Percentiles rank a stretch among this genome's conserved stretches.
Evolutionary conservation across 2,329 filamentous ascomycete genomes (phyloP).

Genomic region (Trichophyton benhamiae): DNA sequence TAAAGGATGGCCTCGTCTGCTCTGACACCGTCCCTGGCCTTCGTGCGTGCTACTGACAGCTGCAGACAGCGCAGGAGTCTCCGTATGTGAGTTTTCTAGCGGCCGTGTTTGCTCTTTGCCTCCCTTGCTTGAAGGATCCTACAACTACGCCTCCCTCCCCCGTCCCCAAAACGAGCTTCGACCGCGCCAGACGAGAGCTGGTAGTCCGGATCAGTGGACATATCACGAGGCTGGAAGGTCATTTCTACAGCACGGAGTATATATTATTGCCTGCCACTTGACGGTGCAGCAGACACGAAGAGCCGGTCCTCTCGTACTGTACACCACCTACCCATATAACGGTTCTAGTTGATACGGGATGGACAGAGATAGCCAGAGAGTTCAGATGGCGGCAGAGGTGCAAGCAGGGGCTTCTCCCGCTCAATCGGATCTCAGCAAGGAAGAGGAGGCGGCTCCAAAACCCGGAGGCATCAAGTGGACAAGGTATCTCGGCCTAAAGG

Average conservation of each 20-base stretch:
- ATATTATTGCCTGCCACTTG: neutral
- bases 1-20: too few relatives aligned
- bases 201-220: neutral
- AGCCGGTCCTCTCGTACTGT: neutral
- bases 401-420: neutral
- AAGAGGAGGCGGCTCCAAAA: neutral
- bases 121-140: neutral
- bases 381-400: neutral
- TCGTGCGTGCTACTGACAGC: too few relatives aligned
- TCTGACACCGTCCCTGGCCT: too few relatives aligned
- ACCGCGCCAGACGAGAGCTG: neutral
- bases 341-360: too few relatives aligned
- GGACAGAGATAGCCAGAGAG: neutral
- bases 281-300: neutral
- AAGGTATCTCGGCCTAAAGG: constrained; percentile 10
- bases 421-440: constrained; percentile 4
- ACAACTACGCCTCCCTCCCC: neutral
- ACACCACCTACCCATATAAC: neutral
- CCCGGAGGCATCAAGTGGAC: constrained; percentile 9
- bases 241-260: neutral
- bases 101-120: neutral
- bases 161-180: neutral
- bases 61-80: neutral
- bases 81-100: neutral
- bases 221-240: neutral